phyloP scores from a whole-genome alignment of 2,329 filamentous ascomycete genomes.

The Talaromyces sp. region DNA sequence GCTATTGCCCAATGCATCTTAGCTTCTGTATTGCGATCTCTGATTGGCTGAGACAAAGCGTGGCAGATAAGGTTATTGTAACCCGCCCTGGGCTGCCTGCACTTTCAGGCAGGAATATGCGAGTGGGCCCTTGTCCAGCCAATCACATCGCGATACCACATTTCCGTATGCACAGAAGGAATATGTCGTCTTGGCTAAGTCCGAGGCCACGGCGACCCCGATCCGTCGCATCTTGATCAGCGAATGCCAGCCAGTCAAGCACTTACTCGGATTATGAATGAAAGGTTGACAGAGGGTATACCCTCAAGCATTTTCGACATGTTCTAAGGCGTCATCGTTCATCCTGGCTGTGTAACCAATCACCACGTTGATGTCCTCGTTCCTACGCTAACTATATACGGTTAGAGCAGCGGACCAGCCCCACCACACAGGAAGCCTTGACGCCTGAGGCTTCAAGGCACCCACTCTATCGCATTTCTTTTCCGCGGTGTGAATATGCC shows the following conservation, averaged over 20 bases:
- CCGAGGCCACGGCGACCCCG: neutral
- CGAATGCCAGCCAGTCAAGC: no score
- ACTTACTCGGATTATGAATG: no score
- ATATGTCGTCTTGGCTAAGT: neutral
- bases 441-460: neutral
- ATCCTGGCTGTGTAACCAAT: neutral
- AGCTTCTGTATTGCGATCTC: neutral
- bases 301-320: neutral
- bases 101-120: neutral
- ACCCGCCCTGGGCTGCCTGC: neutral
- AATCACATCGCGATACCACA: neutral
- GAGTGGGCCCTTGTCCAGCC: neutral
- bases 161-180: neutral
- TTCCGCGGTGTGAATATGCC: neutral
- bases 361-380: neutral
- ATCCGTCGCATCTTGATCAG: neutral
- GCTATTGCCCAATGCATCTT: slow-evolving; percentile 1
- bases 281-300: no score
- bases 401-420: neutral
- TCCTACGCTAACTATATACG: neutral
- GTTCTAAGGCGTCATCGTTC: neutral
- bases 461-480: neutral
- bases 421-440: neutral
- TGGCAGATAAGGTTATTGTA: slow-evolving; percentile 13
- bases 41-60: neutral